Base-by-base conservation (phyloP, 371 early-diverging fungal species). In the Mucor piriformis region DNA sequence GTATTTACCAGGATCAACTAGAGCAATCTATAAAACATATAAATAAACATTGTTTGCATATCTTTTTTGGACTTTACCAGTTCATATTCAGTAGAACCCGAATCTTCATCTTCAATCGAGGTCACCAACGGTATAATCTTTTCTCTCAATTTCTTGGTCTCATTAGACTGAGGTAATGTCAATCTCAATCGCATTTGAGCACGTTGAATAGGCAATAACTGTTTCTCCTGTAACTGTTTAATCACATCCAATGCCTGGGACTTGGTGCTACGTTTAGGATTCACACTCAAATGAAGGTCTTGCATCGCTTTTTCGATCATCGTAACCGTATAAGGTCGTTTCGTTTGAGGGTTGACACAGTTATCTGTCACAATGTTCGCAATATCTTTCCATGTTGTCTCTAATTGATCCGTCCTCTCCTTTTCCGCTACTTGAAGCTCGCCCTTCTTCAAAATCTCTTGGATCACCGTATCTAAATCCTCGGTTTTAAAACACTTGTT, bases 271-370 rank as follows among this genome's bases (percentile, higher is more conserved):
- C 88, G 81, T 60, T 92, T 95, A 1, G 92, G 87, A 66, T 95
- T 91, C 48, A 96, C 88, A 47, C 90, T 91, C 61, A 91, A 86
- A 67, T 97, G 98, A 15, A 97, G 73, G 57, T 97, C 96, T 3
- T 83, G 82, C 90, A 99, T 92, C 13, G 95, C 92, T 76, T 97
- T 96, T 70, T 99, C 98, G 57, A 99, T 95, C 90, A 97, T 95
- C 13, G 95, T 91, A 33, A 94, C 91, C 0, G 99, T 91, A 59
- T 99, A 96, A 1, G 97, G 96, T 47, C 95, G 84, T 69, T 94
- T 93, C 6, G 96, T 96, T 44, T 88, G 86, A 16, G 98, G 98
- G 66, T 99, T 96, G 62, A 99, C 88, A 63, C 95, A 95, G 63
- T 92, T 94, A 37, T 95, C 95, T 3, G 96, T 90, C 1, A 98